Evolutionary conservation across 441 rosid genomes (phyloP).

Genomic region (Adansonia gregorii): DNA sequence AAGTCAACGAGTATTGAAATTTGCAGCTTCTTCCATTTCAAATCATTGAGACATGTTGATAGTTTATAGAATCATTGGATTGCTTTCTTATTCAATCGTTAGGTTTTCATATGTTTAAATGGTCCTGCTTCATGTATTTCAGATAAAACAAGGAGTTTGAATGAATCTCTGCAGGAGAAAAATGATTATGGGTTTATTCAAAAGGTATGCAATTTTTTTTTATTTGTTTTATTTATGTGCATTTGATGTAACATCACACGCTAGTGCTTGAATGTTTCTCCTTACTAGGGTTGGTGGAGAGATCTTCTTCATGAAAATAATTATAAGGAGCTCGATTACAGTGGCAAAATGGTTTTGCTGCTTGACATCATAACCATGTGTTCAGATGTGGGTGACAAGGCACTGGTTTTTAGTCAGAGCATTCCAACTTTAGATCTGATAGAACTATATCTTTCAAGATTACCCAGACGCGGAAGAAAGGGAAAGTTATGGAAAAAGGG

Average conservation of each 20-base stretch:
- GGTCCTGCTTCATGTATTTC: conserved; percentile 32
- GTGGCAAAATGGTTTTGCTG: conserved; percentile 99
- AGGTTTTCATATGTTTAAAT: neutral
- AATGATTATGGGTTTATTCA: conserved; percentile 66
- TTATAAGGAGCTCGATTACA: conserved; percentile 71
- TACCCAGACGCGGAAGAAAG: conserved; percentile 67
- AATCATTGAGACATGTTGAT: conserved; percentile 13
- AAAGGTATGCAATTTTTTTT: conserved; percentile 54
- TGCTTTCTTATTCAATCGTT: neutral
- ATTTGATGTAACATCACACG: conserved; percentile 13
- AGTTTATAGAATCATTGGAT: conserved; percentile 2
- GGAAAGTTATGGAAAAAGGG: conserved; percentile 97
- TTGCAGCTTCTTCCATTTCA: conserved; percentile 7
- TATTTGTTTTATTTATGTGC: neutral
- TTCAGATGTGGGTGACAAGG: conserved; percentile 86
- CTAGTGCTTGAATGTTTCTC: conserved; percentile 20
- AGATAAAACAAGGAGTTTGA: conserved; percentile 66
- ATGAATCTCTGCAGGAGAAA: conserved; percentile 59
- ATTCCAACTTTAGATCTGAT: conserved; percentile 98
- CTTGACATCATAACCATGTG: conserved; percentile 82
- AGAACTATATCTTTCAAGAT: conserved; percentile 85
- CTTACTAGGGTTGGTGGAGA: conserved; percentile 92
- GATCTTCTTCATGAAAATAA: conserved; percentile 81
- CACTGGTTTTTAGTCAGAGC: conserved; percentile 98
- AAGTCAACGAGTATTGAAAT: neutral